Base-by-base conservation (phyloP, 208 protist genomes). In the Leishmania tarentolae region DNA sequence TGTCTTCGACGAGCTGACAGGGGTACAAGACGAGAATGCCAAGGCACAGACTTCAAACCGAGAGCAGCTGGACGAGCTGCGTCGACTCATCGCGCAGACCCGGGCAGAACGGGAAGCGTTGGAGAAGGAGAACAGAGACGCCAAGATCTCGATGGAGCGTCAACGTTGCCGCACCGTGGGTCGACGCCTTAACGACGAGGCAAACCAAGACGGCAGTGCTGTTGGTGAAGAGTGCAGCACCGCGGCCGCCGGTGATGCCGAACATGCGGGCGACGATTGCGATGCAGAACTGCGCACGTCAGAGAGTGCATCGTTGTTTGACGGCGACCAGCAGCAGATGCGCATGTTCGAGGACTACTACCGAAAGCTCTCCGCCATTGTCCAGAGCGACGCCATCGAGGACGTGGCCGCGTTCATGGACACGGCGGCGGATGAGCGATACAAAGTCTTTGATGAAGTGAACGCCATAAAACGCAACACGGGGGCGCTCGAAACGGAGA, bases 1-100 rank as follows among this genome's bases (percentile, higher is more conserved):
- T 1, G 86, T 83, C 28, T 96, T 98, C 72, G 71, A 87, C 21
- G 93, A 98, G 78, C 82, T 98, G 47, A 87, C 80, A 17, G 86
- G 84, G n/a, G 90, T 98, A 6, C 80, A 93, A 53, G 85, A 93
- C 21, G 85, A 93, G 70, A 92, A 95, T 80, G 70, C 75, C 15
- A 46, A 84, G 9, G 44, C 74, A 44, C 88, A 92, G 76, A 47
- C 19, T n/a, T 76, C 85, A 21, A 89, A 94, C 75, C 78, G 86
- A 19, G 76, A 87, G 15, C 89, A 92, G 42, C 76, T 92, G n/a
- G 80, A 82, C 19, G 82, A 91, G 77, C 84, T 97, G 50, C 85
- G 79, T 9, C 75, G 87, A 17, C 66, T 86, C 47, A 57, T 94
- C 24, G 47, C 24, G 24, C 78, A 87, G 9, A 87, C 88, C 28